Percentiles rank a stretch among this genome's conserved stretches.
Conservation (phyloP, 2,329 filamentous ascomycete genomes). For the Stachybotrys echinatus region DNA sequence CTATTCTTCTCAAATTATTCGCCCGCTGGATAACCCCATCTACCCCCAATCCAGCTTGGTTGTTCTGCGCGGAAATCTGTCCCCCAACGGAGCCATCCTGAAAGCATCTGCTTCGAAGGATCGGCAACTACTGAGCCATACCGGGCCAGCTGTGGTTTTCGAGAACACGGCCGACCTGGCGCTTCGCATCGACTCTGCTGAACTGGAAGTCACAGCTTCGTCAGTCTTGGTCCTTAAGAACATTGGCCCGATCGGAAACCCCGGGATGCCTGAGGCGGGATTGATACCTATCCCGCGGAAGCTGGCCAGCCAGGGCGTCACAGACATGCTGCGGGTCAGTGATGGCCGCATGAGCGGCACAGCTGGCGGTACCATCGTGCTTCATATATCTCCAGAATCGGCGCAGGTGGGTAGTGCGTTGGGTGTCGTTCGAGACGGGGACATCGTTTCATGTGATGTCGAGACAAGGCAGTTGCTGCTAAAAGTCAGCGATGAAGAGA, state of each 20-base stretch:
- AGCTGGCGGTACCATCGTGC: conserved; percentile 82
- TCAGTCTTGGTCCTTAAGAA: conserved; percentile 77
- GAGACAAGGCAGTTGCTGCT: conserved; percentile 54
- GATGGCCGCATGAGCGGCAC: conserved; percentile 86
- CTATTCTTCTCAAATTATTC: conserved; percentile 45
- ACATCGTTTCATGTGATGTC: conserved; percentile 73
- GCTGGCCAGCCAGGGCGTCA: conserved; percentile 66
- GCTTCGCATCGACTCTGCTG: conserved; percentile 49
- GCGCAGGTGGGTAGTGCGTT: conserved; percentile 71
- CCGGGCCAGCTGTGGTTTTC: conserved; percentile 57
- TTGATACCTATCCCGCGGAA: conserved; percentile 65
- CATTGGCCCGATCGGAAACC: conserved; percentile 84
- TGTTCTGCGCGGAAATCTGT: conserved; percentile 78
- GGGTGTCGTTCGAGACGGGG: conserved; percentile 70
- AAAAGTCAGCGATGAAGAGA: conserved; percentile 65
- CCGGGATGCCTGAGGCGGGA: conserved; percentile 86
- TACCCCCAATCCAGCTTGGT: conserved; percentile 75
- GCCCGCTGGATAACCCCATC: conserved; percentile 58
- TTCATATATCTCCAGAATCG: conserved; percentile 83
- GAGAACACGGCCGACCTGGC: conserved; percentile 71
- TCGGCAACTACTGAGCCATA: conserved; percentile 45
- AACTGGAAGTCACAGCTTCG: conserved; percentile 55
- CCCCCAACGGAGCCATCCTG: conserved; percentile 76
- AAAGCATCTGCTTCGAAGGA: conserved; percentile 88
- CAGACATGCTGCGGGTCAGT: conserved; percentile 77